These are phyloP conservation scores for Cytospora chrysosperma DNA, from an alignment of 2,329 filamentous ascomycete species.

Conservation along the genomic window DNA sequence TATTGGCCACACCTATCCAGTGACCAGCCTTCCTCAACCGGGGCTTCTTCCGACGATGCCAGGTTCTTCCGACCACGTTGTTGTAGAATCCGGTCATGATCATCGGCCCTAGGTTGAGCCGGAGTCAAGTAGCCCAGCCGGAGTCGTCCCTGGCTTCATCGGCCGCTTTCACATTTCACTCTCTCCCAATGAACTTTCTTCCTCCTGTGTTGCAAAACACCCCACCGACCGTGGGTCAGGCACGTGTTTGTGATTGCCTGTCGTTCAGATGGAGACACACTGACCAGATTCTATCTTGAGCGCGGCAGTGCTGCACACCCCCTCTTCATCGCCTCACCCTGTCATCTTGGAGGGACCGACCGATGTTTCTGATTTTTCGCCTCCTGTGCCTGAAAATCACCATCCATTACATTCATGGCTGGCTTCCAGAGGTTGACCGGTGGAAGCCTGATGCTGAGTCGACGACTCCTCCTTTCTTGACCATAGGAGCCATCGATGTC, in stretches of 20 bases:
- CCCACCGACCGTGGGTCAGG: neutral
- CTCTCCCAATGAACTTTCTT: neutral
- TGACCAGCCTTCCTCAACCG: constrained; percentile 2
- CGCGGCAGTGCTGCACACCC: constrained; percentile 4
- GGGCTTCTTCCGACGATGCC: constrained; percentile 6
- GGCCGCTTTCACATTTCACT: neutral
- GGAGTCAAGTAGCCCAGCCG: constrained; percentile 10
- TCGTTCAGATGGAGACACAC: neutral
- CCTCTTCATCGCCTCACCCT: neutral
- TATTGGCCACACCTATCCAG: neutral
- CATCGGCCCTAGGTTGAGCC: constrained; percentile 13
- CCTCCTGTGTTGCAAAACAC: neutral
- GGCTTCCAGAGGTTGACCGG: neutral
- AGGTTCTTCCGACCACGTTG: neutral
- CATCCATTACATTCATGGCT: neutral
- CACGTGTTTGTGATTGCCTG: neutral
- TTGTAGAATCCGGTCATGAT: constrained; percentile 8
- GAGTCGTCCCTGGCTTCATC: neutral
- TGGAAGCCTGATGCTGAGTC: constrained; percentile 6
- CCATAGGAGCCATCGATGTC: neutral
- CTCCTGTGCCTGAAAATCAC: constrained; percentile 7
- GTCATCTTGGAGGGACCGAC: neutral
- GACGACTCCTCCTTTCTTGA: neutral
- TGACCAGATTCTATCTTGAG: constrained; percentile 7
- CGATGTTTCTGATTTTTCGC: constrained; percentile 3